phyloP scores from a whole-genome alignment of 2,329 filamentous ascomycete genomes.

The Colletotrichum plurivorum region DNA sequence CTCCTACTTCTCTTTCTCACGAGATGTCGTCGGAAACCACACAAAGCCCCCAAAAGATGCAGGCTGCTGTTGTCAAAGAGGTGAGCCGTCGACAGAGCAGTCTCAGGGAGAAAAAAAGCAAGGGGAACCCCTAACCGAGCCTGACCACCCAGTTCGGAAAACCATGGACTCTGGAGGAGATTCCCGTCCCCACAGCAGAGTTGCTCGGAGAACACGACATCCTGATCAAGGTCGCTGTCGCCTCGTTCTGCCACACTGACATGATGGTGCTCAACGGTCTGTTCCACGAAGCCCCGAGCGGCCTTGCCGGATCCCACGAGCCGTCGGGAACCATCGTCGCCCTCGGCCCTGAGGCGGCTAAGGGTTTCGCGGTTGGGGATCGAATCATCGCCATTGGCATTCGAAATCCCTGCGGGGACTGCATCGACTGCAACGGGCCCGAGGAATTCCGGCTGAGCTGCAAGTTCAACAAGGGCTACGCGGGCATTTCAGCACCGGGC shows the following conservation, averaged over 20 bases:
- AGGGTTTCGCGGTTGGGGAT: constrained; percentile 62
- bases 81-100: background rate
- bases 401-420: constrained; percentile 66
- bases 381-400: constrained; percentile 70
- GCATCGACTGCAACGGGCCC: constrained; percentile 64
- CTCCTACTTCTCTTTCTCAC: background rate
- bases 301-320: constrained; percentile 70
- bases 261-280: constrained; percentile 66
- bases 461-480: constrained; percentile 56
- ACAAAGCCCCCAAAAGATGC: background rate
- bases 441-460: constrained; percentile 69
- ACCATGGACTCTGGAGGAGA: background rate
- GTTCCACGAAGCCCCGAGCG: constrained; percentile 60
- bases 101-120: background rate
- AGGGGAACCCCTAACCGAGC: background rate
- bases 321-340: constrained; percentile 68
- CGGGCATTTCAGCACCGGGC: constrained; percentile 67
- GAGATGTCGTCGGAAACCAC: background rate
- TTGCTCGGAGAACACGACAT: constrained; percentile 64
- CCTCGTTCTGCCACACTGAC: constrained; percentile 75
- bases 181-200: background rate
- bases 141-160: background rate
- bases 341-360: constrained; percentile 55
- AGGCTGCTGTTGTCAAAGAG: background rate
- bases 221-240: constrained; percentile 71